Evolutionary conservation across 345 rosid species (phyloP).

Genomic region (Acer yangbiense): DNA sequence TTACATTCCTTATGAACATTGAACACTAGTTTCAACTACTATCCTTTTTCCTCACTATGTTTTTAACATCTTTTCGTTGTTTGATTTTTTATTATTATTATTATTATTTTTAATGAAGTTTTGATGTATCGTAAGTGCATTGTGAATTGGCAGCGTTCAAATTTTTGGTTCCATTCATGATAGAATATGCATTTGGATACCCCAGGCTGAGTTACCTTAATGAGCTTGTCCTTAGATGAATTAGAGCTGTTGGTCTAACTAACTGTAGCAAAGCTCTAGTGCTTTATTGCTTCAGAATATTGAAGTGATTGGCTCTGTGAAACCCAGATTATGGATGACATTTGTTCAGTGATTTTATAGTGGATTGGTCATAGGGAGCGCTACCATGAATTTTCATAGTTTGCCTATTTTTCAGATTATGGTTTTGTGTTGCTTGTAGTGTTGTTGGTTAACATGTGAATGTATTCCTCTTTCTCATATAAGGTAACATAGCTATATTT

Average conservation of each 20-base stretch:
- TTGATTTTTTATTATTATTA: background rate
- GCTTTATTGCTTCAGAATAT: background rate
- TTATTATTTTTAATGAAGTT: background rate
- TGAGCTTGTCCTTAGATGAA: too few relatives aligned
- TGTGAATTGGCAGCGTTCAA: background rate
- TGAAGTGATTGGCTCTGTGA: background rate
- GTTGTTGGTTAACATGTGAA: background rate
- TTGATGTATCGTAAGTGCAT: background rate
- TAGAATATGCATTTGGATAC: background rate
- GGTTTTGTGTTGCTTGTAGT: background rate
- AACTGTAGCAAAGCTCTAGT: background rate
- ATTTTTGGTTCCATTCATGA: background rate
- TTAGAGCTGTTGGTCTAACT: too few relatives aligned
- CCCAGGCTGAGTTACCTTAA: background rate
- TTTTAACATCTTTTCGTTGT: background rate
- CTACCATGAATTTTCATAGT: background rate
- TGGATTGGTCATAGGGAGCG: background rate
- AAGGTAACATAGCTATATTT: background rate
- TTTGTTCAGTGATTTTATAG: background rate
- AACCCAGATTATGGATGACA: background rate
- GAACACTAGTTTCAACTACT: too few relatives aligned
- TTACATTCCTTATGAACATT: background rate
- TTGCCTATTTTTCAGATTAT: conserved; percentile 1
- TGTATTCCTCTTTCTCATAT: background rate
- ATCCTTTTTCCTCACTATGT: too few relatives aligned